A percentile compares a stretch with the other conserved stretches of the same genome.
These are phyloP conservation scores for Scutellaria galericulata DNA, from an alignment of 257 asterid genomes.

Conservation along the genomic window DNA sequence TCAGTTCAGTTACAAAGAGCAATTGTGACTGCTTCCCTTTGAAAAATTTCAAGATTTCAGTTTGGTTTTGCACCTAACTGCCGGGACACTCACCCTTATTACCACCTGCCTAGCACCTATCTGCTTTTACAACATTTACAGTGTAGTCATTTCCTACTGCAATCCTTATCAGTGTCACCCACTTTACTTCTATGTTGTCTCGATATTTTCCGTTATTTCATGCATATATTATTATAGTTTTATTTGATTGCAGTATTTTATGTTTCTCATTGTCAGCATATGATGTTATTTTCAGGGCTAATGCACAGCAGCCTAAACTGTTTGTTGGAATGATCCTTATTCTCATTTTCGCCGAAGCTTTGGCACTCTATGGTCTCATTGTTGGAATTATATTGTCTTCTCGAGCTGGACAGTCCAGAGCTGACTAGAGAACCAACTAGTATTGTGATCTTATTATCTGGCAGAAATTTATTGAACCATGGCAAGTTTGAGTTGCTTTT, in stretches of 20 bases:
- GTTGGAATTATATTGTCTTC: constrained; percentile 79
- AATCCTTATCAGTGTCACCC: neutral
- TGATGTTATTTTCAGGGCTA: constrained; percentile 55
- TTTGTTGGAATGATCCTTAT: constrained; percentile 83
- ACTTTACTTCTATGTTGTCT: constrained; percentile 4
- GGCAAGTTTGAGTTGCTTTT: constrained; percentile 29
- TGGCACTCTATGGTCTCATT: constrained; percentile 76
- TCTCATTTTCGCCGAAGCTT: constrained; percentile 77
- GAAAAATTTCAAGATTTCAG: too few relatives aligned
- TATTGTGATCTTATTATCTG: neutral
- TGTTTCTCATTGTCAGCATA: neutral
- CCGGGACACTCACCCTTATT: too few relatives aligned
- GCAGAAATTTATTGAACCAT: constrained; percentile 17
- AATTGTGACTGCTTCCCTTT: too few relatives aligned
- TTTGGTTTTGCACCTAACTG: too few relatives aligned
- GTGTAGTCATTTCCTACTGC: neutral
- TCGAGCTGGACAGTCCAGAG: constrained; percentile 79
- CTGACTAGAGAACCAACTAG: constrained; percentile 45
- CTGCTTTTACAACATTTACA: too few relatives aligned
- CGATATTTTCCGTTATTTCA: neutral
- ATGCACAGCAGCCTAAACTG: constrained; percentile 76
- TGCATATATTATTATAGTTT: constrained; percentile 3
- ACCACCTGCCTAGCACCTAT: too few relatives aligned
- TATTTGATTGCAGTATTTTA: neutral
- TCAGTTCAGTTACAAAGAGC: too few relatives aligned